Evolutionary conservation across 139 green algal genomes (phyloP), one percentile per base, ranked within the genome.

Genomic region (Raphidocelis subcapitata): DNA sequence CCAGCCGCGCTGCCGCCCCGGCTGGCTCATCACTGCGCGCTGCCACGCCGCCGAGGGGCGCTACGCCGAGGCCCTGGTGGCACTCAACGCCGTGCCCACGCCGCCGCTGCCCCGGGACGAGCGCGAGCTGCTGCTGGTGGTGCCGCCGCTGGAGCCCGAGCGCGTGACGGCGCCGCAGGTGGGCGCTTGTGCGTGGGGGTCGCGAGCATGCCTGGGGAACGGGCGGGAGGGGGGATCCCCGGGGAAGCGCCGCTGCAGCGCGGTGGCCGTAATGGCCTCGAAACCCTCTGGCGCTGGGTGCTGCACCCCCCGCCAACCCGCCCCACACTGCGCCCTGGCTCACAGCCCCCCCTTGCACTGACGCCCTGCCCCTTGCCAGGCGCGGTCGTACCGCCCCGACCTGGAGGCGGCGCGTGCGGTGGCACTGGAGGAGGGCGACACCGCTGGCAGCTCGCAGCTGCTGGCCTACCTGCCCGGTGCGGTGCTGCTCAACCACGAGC

Each of bases 21-120:
- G 77, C 0, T 89, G 84, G 84, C 75, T 89, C 65, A 33, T 84
- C 36, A 69, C 86, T 44, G 74, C 84, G 18, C 75, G 80, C 36
- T 82, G 72, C 60, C 80, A 84, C 52, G 63, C 83, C 14, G 52
- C 71, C 24, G 61, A 72, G 65, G 76, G 63, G 35, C 60, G 71
- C 51, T 77, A 67, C 66, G 55, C 46, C 4, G 35, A 57, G 21
- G 73, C 80, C 2, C 77, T 89, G 29, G 72, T 82, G 62, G 69
- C 77, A 16, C 75, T 89, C 36, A 89, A 89, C 36, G 73, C 84
- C 36, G 77, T 85, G 69, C 83, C 83, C 15, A 72, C 76, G 49
- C 83, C 83, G 15, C 83, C 79, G 20, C 28, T 78, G 47, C 79
- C 79, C 18, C 46, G 55, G 20, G 56, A 55, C 24, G 68, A 80